Conservation (phyloP, 108 stramenopile species). For the Nitzschia sp. region DNA sequence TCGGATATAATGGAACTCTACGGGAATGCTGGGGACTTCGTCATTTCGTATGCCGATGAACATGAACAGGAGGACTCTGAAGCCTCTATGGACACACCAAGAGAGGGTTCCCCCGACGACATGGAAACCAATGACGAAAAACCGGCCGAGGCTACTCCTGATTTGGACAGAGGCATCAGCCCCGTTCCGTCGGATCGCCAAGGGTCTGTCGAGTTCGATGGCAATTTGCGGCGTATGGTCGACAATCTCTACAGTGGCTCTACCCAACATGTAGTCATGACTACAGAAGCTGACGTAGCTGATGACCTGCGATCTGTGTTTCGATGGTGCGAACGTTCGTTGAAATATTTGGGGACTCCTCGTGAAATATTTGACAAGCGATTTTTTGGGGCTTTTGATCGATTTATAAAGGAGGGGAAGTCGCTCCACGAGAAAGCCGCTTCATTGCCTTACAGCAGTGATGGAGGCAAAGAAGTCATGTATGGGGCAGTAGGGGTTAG, state of each 20-base stretch:
- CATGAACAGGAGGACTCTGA: neutral
- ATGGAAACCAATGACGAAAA: neutral
- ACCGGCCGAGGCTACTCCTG: neutral
- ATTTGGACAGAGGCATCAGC: neutral
- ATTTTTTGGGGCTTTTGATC: constrained; percentile 63
- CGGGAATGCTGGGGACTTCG: constrained; percentile 35
- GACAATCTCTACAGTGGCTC: constrained; percentile 42
- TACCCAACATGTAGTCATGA: constrained; percentile 38
- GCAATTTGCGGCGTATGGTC: constrained; percentile 41
- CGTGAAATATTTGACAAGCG: constrained; percentile 54
- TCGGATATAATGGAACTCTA: constrained; percentile 29
- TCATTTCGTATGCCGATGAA: constrained; percentile 1
- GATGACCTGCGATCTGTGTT: constrained; percentile 47
- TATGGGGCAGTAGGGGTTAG: constrained; percentile 1
- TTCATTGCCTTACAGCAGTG: no score
- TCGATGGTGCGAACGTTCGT: constrained; percentile 48
- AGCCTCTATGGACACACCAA: neutral
- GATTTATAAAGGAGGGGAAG: constrained; percentile 57
- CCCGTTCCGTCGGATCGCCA: neutral
- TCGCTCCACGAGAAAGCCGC: constrained; percentile 33
- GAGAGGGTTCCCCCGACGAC: neutral
- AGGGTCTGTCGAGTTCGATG: neutral
- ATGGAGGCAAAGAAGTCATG: no score
- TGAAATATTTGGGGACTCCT: constrained; percentile 48
- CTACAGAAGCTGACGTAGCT: constrained; percentile 51